Evolutionary conservation across 768 basidiomycete genomes (phyloP).

Genomic region (Rubroboletus satanas): DNA sequence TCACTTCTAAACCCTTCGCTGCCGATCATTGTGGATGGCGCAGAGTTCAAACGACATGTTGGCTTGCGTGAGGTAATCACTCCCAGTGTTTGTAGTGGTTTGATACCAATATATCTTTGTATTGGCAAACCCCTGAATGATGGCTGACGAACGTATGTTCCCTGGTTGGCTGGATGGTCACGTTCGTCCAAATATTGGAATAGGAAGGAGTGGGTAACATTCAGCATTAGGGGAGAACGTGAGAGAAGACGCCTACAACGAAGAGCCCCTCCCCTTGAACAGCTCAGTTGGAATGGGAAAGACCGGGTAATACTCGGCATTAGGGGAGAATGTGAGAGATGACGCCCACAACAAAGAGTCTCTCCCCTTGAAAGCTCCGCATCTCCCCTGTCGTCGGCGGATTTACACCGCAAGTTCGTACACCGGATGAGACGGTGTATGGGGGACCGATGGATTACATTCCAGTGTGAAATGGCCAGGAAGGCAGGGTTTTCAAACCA

Average conservation of each 20-base stretch:
- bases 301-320: constrained; percentile 36
- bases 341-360: constrained; percentile 36
- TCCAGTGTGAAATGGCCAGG: constrained; percentile 25
- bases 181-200: constrained; percentile 28
- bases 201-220: constrained; percentile 35
- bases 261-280: constrained; percentile 36
- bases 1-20: constrained; percentile 34
- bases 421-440: constrained; percentile 39
- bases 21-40: constrained; percentile 37
- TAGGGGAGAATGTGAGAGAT: constrained; percentile 39
- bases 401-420: constrained; percentile 29
- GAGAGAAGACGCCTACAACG: constrained; percentile 35
- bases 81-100: constrained; percentile 40
- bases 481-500: constrained; percentile 16
- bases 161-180: constrained; percentile 37
- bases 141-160: constrained; percentile 33
- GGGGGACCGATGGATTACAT: constrained; percentile 42
- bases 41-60: constrained; percentile 47
- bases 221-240: constrained; percentile 38
- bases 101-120: constrained; percentile 30
- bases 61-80: constrained; percentile 34
- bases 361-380: constrained; percentile 33
- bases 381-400: constrained; percentile 7
- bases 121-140: constrained; percentile 18
- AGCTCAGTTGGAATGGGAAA: constrained; percentile 29